Evolutionary conservation across 139 green algal genomes (phyloP).

Genomic region (Diplosphaera chodatii): DNA sequence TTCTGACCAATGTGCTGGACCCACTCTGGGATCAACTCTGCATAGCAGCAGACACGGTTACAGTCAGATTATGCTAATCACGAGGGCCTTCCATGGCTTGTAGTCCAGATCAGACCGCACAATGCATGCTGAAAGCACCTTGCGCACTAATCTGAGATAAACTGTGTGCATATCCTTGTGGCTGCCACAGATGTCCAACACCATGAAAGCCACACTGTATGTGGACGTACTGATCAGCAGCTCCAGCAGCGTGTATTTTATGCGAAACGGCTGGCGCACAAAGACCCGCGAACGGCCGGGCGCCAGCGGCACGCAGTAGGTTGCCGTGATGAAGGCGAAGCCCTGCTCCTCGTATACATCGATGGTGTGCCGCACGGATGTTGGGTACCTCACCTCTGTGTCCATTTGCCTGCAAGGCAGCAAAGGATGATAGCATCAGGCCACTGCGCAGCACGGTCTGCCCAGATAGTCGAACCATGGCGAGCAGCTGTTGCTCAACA

Average conservation of each 20-base stretch:
- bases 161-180: too few relatives aligned
- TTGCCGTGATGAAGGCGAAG: slow-evolving; percentile 40
- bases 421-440: too few relatives aligned
- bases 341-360: slow-evolving; percentile 24
- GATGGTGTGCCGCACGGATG: slow-evolving; percentile 40
- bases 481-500: too few relatives aligned
- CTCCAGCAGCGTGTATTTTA: slow-evolving; percentile 29
- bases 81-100: too few relatives aligned
- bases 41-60: neutral
- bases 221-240: slow-evolving; percentile 11
- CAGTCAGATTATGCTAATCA: too few relatives aligned
- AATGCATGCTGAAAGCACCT: too few relatives aligned
- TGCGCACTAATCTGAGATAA: too few relatives aligned
- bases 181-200: too few relatives aligned
- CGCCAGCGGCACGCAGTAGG: slow-evolving; percentile 19
- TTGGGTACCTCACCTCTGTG: slow-evolving; percentile 25
- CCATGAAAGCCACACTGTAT: too few relatives aligned
- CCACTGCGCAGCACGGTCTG: too few relatives aligned
- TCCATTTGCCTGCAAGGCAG: neutral
- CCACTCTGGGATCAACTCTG: slow-evolving; percentile 25
- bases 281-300: slow-evolving; percentile 36
- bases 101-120: too few relatives aligned
- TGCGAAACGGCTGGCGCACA: slow-evolving; percentile 42
- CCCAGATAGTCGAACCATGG: too few relatives aligned
- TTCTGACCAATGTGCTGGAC: slow-evolving; percentile 34